These are phyloP conservation scores for Clonostachys solani DNA, from an alignment of 2,329 filamentous ascomycete genomes.

Conservation along the genomic window DNA sequence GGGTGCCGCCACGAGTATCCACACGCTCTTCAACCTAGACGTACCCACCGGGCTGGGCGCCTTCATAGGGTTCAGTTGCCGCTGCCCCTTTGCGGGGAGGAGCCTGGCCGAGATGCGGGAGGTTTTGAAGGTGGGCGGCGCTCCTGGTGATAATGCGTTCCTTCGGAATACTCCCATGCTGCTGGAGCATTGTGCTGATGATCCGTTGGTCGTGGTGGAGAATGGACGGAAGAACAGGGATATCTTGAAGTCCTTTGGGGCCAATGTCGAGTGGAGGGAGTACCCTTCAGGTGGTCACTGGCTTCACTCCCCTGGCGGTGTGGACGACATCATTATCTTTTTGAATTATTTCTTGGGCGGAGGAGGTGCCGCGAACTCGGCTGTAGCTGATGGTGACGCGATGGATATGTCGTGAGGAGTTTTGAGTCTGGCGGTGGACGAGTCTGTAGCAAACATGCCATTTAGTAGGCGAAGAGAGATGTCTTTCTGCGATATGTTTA, in stretches of 20 bases:
- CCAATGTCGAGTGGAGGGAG: constrained; percentile 31
- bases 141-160: background rate
- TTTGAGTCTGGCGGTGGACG: too few species aligned
- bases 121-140: constrained; percentile 11
- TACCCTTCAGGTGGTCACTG: constrained; percentile 38
- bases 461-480: too few species aligned
- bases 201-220: constrained; percentile 30
- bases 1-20: constrained; percentile 34
- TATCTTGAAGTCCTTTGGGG: constrained; percentile 26
- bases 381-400: too few species aligned
- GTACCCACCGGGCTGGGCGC: constrained; percentile 15
- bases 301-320: constrained; percentile 35
- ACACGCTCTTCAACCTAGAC: constrained; percentile 27
- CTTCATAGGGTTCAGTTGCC: constrained; percentile 30
- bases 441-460: too few species aligned
- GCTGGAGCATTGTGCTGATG: constrained; percentile 38
- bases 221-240: constrained; percentile 27
- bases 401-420: too few species aligned
- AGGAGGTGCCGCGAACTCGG: too few species aligned
- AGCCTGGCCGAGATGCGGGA: constrained; percentile 21
- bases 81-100: constrained; percentile 26
- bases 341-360: constrained; percentile 7
- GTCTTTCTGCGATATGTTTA: too few species aligned
- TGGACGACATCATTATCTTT: constrained; percentile 33
- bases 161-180: constrained; percentile 35